These are phyloP conservation scores for Vigna reflexopilosa DNA, from an alignment of 306 rosid species.

Conservation along the genomic window DNA sequence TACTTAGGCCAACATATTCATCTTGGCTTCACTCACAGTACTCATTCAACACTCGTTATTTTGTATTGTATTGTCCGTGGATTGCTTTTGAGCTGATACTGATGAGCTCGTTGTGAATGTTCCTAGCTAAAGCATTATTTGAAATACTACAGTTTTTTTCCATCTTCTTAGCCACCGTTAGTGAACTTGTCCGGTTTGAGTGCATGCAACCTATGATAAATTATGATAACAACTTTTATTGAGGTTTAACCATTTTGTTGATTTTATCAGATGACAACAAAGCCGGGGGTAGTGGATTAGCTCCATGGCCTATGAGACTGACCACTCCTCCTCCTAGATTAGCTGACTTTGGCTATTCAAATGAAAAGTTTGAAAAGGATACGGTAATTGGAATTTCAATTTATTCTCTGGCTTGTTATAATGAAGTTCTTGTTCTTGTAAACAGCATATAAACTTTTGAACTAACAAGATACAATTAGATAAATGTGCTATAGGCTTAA, in stretches of 20 bases:
- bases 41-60: background rate
- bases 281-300: slow-evolving; percentile 83
- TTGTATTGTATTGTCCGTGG: slow-evolving; percentile 24
- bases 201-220: slow-evolving; percentile 14
- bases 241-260: slow-evolving; percentile 18
- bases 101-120: background rate
- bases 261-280: slow-evolving; percentile 71
- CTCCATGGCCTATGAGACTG: slow-evolving; percentile 93
- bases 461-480: slow-evolving; percentile 21
- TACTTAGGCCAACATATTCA: background rate
- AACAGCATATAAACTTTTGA: slow-evolving; percentile 12
- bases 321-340: slow-evolving; percentile 92
- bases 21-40: slow-evolving; percentile 13
- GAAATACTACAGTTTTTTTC: background rate
- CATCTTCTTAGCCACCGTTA: slow-evolving; percentile 25
- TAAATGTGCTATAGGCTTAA: background rate
- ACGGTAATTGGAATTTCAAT: slow-evolving; percentile 60
- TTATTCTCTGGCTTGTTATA: slow-evolving; percentile 32
- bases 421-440: background rate
- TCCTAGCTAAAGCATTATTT: background rate
- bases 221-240: background rate
- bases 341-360: slow-evolving; percentile 81
- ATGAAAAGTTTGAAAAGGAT: slow-evolving; percentile 83
- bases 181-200: slow-evolving; percentile 5
- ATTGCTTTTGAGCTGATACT: background rate